A percentile compares a stretch with the other conserved stretches of the same genome.
Conservation (phyloP, 306 rosid genomes). For the Astragalus membranaceus region DNA sequence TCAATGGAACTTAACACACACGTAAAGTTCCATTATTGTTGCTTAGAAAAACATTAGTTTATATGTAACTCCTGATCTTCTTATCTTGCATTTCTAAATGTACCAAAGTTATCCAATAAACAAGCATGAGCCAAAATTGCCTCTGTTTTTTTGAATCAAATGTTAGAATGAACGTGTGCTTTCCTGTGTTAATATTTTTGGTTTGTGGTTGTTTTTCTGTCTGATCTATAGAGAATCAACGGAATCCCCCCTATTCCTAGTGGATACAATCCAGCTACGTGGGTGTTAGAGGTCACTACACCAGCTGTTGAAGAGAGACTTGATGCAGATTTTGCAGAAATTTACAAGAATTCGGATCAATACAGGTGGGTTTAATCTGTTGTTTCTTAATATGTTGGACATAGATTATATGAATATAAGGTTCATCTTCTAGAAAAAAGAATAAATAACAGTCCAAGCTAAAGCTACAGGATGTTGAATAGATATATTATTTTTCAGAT, state of each 20-base stretch:
- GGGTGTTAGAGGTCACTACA: conserved; percentile 92
- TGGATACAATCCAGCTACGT: conserved; percentile 86
- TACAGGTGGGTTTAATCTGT: conserved; percentile 41
- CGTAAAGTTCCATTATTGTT: background rate
- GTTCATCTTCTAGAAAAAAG: background rate
- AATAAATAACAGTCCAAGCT: background rate
- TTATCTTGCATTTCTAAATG: no score
- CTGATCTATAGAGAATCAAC: conserved; percentile 37
- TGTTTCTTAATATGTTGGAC: background rate
- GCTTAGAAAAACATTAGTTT: background rate
- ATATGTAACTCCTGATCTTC: no score
- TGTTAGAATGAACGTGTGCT: background rate
- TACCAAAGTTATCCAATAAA: background rate
- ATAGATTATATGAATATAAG: background rate
- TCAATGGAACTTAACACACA: no score
- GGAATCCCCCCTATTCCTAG: conserved; percentile 54
- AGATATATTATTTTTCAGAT: background rate
- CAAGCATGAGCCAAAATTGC: background rate
- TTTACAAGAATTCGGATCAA: conserved; percentile 52
- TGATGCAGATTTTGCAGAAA: conserved; percentile 49
- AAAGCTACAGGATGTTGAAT: background rate
- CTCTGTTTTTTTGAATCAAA: background rate
- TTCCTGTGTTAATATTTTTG: background rate
- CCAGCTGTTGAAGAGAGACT: conserved; percentile 60
- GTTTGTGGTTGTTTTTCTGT: conserved; percentile 8